Evolutionary conservation across 108 stramenopile genomes (phyloP).

Genomic region (Nitzschia sp.): DNA sequence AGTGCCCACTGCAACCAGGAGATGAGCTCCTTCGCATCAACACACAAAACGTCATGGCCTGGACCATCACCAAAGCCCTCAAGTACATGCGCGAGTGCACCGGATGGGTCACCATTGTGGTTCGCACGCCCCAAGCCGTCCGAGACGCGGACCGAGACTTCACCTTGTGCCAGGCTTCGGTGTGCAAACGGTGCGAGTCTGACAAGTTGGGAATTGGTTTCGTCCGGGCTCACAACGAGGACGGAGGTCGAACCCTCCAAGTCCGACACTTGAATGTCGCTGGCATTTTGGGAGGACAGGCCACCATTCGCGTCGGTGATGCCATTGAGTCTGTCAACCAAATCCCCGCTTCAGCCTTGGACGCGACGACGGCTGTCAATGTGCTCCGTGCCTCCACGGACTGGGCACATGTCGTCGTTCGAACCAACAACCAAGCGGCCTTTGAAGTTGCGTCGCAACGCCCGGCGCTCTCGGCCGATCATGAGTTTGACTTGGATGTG

Average conservation of each 20-base stretch:
- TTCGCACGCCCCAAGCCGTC: neutral
- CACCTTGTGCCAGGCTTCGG: slow-evolving; percentile 7
- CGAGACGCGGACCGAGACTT: neutral
- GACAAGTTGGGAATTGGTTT: slow-evolving; percentile 11
- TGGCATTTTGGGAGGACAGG: slow-evolving; percentile 9
- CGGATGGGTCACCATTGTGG: slow-evolving; percentile 16
- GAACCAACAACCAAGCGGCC: neutral
- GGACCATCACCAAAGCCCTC: slow-evolving; percentile 18
- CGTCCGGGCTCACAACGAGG: neutral
- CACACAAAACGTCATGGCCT: slow-evolving; percentile 8
- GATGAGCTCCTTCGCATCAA: slow-evolving; percentile 7
- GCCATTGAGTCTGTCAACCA: slow-evolving; percentile 14
- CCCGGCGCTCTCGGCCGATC: neutral
- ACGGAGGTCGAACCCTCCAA: neutral
- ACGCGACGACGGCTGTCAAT: neutral
- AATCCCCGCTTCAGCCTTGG: neutral
- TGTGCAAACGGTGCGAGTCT: slow-evolving; percentile 6
- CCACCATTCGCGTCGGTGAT: slow-evolving; percentile 17
- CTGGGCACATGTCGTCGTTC: slow-evolving; percentile 12
- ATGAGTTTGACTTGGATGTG: neutral
- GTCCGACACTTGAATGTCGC: slow-evolving; percentile 11
- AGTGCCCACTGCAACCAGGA: slow-evolving; percentile 5
- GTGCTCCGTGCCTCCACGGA: slow-evolving; percentile 8
- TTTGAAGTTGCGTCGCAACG: neutral
- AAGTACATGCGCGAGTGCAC: slow-evolving; percentile 2